phyloP scores from a whole-genome alignment of 352 stramenopile species.

The Phytophthora citricola region DNA sequence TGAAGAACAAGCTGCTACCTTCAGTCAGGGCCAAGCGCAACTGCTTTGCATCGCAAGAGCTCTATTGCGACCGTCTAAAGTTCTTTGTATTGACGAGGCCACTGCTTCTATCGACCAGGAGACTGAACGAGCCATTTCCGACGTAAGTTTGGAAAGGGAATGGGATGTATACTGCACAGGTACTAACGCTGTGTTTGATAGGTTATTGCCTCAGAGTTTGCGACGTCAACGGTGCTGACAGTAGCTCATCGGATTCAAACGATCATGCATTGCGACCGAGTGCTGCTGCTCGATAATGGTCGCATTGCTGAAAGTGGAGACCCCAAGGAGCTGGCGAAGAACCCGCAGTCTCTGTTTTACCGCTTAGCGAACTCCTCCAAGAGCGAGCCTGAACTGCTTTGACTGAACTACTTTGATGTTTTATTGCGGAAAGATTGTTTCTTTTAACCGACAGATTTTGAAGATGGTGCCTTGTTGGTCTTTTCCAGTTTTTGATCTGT shows the following conservation, averaged over 20 bases:
- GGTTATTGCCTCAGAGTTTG: slow-evolving; percentile 94
- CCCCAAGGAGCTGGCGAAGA: slow-evolving; percentile 39
- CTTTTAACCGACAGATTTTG: slow-evolving; percentile 19
- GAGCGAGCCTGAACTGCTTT: slow-evolving; percentile 11
- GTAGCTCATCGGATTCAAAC: slow-evolving; percentile 98
- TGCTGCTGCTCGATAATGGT: slow-evolving; percentile 73
- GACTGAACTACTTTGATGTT: slow-evolving; percentile 9
- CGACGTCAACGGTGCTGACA: slow-evolving; percentile 94
- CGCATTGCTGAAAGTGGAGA: slow-evolving; percentile 57
- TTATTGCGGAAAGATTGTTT: neutral
- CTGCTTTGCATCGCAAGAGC: slow-evolving; percentile 80
- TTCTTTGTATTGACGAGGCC: slow-evolving; percentile 94
- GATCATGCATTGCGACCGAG: slow-evolving; percentile 94
- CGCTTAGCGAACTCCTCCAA: slow-evolving; percentile 34
- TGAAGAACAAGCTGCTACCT: slow-evolving; percentile 46
- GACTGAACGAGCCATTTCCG: slow-evolving; percentile 82
- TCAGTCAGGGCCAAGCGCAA: slow-evolving; percentile 83
- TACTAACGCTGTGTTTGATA: slow-evolving; percentile 24
- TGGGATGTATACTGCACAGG: too few species aligned
- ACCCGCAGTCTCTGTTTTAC: slow-evolving; percentile 55
- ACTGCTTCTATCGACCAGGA: slow-evolving; percentile 92
- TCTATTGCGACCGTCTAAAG: slow-evolving; percentile 89
- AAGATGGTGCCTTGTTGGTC: slow-evolving; percentile 6
- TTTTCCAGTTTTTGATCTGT: slow-evolving; percentile 13
- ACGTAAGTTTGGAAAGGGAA: slow-evolving; percentile 39